phyloP scores from a whole-genome alignment of 495 filamentous ascomycete species.

The Aspergillus steynii region DNA sequence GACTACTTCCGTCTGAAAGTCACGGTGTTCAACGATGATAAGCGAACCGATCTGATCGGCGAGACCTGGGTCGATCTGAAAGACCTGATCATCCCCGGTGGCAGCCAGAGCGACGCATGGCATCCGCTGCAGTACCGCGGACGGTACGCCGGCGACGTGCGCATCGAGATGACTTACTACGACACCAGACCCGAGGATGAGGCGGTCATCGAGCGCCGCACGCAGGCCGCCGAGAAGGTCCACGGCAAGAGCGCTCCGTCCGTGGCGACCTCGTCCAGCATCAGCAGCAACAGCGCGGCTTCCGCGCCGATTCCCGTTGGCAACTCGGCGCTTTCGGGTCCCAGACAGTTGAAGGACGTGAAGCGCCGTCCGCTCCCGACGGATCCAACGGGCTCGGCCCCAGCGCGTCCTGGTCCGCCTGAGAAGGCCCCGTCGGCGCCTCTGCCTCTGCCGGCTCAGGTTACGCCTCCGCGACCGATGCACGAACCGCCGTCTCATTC shows the following conservation, averaged over 20 bases:
- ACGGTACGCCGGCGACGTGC: conserved; percentile 92
- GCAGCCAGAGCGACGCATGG: conserved; percentile 92
- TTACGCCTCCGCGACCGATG: conserved; percentile 25
- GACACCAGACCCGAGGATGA: conserved; percentile 82
- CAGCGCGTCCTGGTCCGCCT: conserved; percentile 25
- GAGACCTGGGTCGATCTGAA: conserved; percentile 86
- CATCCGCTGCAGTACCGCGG: conserved; percentile 81
- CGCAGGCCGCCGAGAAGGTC: conserved; percentile 41
- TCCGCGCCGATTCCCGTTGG: conserved; percentile 5
- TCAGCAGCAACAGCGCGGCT: not conserved
- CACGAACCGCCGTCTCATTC: conserved; percentile 26
- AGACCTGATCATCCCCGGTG: conserved; percentile 77
- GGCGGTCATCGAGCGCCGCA: conserved; percentile 55
- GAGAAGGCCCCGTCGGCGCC: conserved; percentile 31
- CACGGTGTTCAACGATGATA: conserved; percentile 96
- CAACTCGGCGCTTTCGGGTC: conserved; percentile 51
- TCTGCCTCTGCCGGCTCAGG: conserved; percentile 17
- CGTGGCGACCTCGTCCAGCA: not conserved
- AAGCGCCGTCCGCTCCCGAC: conserved; percentile 79
- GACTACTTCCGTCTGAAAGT: conserved; percentile 95
- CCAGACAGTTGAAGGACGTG: conserved; percentile 60
- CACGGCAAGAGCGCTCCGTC: conserved; percentile 26
- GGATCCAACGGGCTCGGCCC: conserved; percentile 56
- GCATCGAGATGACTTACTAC: conserved; percentile 96
- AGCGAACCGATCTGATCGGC: conserved; percentile 92